Evolutionary conservation across 2,329 filamentous ascomycete species (phyloP).

Genomic region (Coleophoma eucalyptorum): DNA sequence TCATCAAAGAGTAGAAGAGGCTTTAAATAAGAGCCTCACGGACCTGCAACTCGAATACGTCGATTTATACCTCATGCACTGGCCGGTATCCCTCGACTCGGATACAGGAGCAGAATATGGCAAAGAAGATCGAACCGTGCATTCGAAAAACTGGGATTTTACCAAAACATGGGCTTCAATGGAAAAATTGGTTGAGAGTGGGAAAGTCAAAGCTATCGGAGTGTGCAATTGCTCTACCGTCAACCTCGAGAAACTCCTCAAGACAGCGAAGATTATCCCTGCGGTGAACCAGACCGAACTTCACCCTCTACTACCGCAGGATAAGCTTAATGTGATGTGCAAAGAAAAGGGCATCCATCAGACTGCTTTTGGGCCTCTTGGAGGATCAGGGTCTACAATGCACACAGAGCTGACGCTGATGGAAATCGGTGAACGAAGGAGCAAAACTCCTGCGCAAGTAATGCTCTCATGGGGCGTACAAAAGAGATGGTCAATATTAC

Average conservation of each 20-base stretch:
- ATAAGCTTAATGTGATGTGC: constrained; percentile 43
- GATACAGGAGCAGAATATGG: constrained; percentile 1
- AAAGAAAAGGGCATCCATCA: constrained; percentile 40
- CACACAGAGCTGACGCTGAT: constrained; percentile 51
- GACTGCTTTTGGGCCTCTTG: constrained; percentile 40
- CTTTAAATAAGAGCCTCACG: constrained; percentile 23
- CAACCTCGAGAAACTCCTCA: constrained; percentile 31
- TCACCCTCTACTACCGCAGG: constrained; percentile 45
- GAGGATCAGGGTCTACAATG: constrained; percentile 28
- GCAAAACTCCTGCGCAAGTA: constrained; percentile 55
- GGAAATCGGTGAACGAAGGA: constrained; percentile 18
- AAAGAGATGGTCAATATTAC: constrained; percentile 74
- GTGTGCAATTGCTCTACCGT: constrained; percentile 52
- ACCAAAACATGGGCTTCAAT: constrained; percentile 50
- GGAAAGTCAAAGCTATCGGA: constrained; percentile 50
- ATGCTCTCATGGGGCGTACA: constrained; percentile 66
- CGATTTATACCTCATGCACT: constrained; percentile 31
- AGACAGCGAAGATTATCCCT: constrained; percentile 41
- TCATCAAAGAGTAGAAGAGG: constrained; percentile 20
- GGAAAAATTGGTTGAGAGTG: constrained; percentile 45
- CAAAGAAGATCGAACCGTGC: constrained; percentile 5
- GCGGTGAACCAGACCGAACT: constrained; percentile 53
- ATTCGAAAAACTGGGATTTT: constrained; percentile 24
- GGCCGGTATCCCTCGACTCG: constrained; percentile 20
- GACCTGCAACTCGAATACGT: constrained; percentile 29